These are phyloP conservation scores for Salisapilia sapeloensis DNA, from an alignment of 352 stramenopile genomes.

Conservation along the genomic window DNA sequence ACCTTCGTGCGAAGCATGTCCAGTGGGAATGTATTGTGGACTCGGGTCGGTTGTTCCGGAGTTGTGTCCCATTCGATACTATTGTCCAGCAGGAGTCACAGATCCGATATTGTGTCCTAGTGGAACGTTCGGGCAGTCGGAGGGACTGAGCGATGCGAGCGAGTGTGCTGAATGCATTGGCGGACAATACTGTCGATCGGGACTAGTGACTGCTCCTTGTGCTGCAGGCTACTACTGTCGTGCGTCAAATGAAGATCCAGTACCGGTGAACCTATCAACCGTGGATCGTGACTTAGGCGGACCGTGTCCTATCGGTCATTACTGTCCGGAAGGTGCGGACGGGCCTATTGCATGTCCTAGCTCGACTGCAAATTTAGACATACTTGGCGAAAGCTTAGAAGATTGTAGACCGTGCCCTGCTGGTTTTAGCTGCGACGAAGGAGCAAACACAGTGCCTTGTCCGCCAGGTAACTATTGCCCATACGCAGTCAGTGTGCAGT, in stretches of 20 bases:
- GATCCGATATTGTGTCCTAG: constrained; percentile 46
- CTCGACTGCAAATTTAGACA: constrained; percentile 29
- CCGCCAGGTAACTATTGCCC: constrained; percentile 41
- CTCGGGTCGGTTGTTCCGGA: constrained; percentile 29
- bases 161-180: constrained; percentile 54
- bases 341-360: constrained; percentile 52
- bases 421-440: constrained; percentile 73
- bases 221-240: constrained; percentile 76
- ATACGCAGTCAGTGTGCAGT: constrained; percentile 17
- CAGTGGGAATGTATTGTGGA: constrained; percentile 45
- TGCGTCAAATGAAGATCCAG: constrained; percentile 33
- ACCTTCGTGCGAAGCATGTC: constrained; percentile 22
- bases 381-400: constrained; percentile 21
- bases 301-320: constrained; percentile 55
- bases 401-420: constrained; percentile 65
- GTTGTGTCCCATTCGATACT: constrained; percentile 45
- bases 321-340: constrained; percentile 51
- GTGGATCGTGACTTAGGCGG: constrained; percentile 28
- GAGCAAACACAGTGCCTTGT: constrained; percentile 41
- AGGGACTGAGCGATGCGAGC: constrained; percentile 14
- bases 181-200: constrained; percentile 64
- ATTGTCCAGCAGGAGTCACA: constrained; percentile 31
- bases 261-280: constrained; percentile 10
- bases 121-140: constrained; percentile 55
- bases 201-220: constrained; percentile 52